Conservation (phyloP, 345 rosid species). For the Balakata baccata region DNA sequence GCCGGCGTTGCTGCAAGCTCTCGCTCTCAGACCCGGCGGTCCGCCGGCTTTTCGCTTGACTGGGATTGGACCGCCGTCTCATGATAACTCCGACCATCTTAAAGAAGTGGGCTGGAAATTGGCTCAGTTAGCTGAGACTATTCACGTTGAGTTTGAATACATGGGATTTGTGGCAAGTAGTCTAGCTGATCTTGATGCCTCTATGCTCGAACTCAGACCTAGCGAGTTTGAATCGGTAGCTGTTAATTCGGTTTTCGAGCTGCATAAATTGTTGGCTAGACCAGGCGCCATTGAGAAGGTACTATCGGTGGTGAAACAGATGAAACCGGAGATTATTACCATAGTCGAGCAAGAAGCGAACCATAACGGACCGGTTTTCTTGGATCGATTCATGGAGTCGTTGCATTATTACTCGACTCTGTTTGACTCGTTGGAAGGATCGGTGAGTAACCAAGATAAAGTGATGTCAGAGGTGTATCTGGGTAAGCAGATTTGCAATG, state of each 20-base stretch:
- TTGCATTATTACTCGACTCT: constrained; percentile 75
- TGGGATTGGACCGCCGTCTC: constrained; percentile 74
- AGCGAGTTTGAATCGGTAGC: constrained; percentile 61
- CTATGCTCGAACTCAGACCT: constrained; percentile 60
- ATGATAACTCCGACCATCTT: constrained; percentile 53
- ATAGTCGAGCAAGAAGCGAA: constrained; percentile 83
- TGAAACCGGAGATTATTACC: constrained; percentile 70
- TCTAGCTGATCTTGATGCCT: constrained; percentile 74
- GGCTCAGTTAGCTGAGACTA: constrained; percentile 70
- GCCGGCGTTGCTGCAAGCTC: constrained; percentile 87
- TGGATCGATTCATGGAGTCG: constrained; percentile 83
- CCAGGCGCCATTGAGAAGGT: constrained; percentile 68
- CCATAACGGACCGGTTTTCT: constrained; percentile 68
- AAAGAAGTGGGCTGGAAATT: constrained; percentile 72
- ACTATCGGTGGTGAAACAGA: constrained; percentile 49
- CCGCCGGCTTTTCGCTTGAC: constrained; percentile 74
- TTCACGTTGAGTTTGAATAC: constrained; percentile 67
- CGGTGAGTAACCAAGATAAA: constrained; percentile 46
- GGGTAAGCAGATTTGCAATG: constrained; percentile 82
- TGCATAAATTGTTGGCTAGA: constrained; percentile 58
- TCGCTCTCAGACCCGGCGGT: constrained; percentile 67
- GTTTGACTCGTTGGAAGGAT: constrained; percentile 80
- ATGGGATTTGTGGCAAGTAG: constrained; percentile 73
- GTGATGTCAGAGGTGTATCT: constrained; percentile 74
- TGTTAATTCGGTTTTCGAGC: constrained; percentile 78